phyloP scores from a whole-genome alignment of 441 rosid genomes.

The Pelargonium cotyledonis region DNA sequence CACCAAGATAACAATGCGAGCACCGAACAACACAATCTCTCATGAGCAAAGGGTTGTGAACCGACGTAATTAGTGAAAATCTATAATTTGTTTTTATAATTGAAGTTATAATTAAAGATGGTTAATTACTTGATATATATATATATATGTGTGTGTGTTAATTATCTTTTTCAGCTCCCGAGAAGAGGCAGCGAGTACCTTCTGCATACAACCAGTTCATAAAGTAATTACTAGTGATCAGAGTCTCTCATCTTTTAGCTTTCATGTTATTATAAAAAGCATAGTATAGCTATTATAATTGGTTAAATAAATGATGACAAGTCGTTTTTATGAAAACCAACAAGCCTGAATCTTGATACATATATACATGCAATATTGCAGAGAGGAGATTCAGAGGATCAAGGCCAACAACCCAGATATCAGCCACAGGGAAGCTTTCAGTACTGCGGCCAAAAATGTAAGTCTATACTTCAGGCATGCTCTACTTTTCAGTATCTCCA shows the following conservation, averaged over 20 bases:
- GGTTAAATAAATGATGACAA: background rate
- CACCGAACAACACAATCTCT: conserved; percentile 23
- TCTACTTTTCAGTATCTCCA: background rate
- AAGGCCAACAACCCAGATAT: conserved; percentile 86
- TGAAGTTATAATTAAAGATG: background rate
- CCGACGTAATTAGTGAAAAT: conserved; percentile 55
- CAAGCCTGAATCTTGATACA: background rate
- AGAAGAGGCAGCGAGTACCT: conserved; percentile 95
- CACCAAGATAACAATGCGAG: conserved; percentile 41
- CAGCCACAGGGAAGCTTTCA: conserved; percentile 95
- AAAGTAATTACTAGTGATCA: conserved; percentile 33
- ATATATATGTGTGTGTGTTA: conserved; percentile 10
- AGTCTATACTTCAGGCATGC: conserved; percentile 18
- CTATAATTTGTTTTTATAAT: background rate
- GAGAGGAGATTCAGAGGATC: conserved; percentile 98
- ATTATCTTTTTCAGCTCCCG: conserved; percentile 66
- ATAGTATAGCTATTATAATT: conserved; percentile 4
- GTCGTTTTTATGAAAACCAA: background rate
- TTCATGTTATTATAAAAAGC: background rate
- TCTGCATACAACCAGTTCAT: conserved; percentile 97
- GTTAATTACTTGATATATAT: background rate
- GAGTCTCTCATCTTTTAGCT: conserved; percentile 4
- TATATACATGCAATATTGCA: conserved; percentile 17
- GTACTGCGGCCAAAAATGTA: conserved; percentile 96
- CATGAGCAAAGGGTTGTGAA: conserved; percentile 51